Evolutionary conservation across 768 basidiomycete species (phyloP).

Genomic region (Tricholoma sp.): DNA sequence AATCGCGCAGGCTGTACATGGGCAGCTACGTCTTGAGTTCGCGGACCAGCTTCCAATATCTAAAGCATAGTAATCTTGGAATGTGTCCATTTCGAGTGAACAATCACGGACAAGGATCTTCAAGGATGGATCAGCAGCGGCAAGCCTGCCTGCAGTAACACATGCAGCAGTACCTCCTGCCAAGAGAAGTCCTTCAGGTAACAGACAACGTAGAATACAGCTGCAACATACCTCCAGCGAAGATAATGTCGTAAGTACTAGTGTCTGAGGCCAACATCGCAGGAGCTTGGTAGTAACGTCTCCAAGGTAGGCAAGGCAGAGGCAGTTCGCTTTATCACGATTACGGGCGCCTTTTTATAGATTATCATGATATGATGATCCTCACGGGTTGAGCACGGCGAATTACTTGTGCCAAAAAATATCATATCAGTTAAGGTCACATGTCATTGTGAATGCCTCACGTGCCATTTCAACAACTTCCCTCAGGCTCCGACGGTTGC

Average conservation of each 20-base stretch:
- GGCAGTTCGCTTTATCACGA: too few relatives aligned
- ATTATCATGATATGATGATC: too few relatives aligned
- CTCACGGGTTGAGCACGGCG: too few relatives aligned
- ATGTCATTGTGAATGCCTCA: too few relatives aligned
- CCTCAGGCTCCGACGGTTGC: too few relatives aligned
- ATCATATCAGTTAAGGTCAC: too few relatives aligned
- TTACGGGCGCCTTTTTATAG: too few relatives aligned
- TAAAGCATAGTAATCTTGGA: conserved; percentile 7
- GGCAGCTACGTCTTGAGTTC: conserved; percentile 37
- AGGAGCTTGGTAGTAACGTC: too few relatives aligned
- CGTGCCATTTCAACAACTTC: too few relatives aligned
- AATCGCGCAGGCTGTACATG: conserved; percentile 54
- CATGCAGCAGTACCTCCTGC: conserved; percentile 57
- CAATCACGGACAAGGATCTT: conserved; percentile 43
- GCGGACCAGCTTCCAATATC: conserved; percentile 55
- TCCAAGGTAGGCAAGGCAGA: too few relatives aligned
- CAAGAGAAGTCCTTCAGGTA: neutral
- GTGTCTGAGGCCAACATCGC: neutral
- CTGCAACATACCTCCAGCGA: conserved; percentile 45
- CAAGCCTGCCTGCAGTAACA: conserved; percentile 50
- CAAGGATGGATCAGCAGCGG: conserved; percentile 45
- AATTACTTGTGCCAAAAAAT: too few relatives aligned
- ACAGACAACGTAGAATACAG: neutral
- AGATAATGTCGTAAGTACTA: conserved; percentile 41
- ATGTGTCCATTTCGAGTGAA: neutral